Evolutionary conservation across 768 basidiomycete species (phyloP), one percentile per base, ranked within the genome.

Genomic region (Podaxis carcinomalis): DNA sequence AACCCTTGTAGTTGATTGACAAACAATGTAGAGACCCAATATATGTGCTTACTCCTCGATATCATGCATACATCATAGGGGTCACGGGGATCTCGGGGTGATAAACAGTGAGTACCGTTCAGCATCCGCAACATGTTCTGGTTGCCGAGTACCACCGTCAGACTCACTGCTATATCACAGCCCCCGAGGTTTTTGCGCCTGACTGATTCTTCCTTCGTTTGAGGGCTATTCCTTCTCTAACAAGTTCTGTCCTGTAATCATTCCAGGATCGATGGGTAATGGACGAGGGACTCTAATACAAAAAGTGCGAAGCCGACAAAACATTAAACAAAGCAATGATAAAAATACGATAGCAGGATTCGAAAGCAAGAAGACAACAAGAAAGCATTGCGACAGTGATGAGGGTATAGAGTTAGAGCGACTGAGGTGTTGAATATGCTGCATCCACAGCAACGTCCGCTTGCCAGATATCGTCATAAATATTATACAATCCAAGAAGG

Each of bases 391-490:
- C 25, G 47, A 49, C 47, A 49, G 47, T 25, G 44, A 57, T 32
- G 32, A 47, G 28, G 14, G 19, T 47, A 40, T 11, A 46, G 16
- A 46, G 16, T 46, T 14, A 50, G 46, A 19, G 36, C 2, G 19
- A 50, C 19, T 21, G 32, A 21, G 56, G 50, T 13, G 42, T 6
- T 21, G 46, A 39, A 47, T 44, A 39, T 27, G 49, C 52, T 10
- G n/a, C 19, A 51, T 64, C 63, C 27, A 65, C 56, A 23, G 65
- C 65, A 36, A 65, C 36, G 61, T 63, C 65, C 19, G 62, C 65
- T 50, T 65, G 65, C 65, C 65, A 65, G 5, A 59, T 60, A 35
- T 63, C 59, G 27, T 63, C 65, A 9, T 57, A 61, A 35, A 63
- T 53, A 25, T 63, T 63, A 32, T 65, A 61, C 16, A 65, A 42